Conservation (phyloP, 352 stramenopile genomes). For the Blastocystis sp. region DNA sequence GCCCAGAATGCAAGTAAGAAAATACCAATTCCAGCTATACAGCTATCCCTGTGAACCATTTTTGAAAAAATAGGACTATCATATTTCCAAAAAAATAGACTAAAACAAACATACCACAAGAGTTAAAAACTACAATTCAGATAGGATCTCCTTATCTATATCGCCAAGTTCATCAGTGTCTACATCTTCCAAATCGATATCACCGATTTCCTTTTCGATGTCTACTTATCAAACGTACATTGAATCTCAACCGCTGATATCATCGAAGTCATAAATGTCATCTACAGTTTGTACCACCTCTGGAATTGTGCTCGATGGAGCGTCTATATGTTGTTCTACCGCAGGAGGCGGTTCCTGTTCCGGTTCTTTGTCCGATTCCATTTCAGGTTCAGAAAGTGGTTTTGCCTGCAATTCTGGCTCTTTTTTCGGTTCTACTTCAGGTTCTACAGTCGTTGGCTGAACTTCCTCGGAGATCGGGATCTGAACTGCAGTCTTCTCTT, state of each 20-base stretch:
- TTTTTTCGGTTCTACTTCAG: no score
- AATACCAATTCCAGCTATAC: slow-evolving; percentile 24
- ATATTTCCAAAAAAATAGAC: neutral
- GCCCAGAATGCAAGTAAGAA: slow-evolving; percentile 4
- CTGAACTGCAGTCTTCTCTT: neutral
- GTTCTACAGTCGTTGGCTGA: no score
- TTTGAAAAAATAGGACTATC: neutral
- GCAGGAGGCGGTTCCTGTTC: no score
- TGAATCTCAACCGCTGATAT: neutral
- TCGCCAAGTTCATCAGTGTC: neutral
- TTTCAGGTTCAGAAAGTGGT: no score
- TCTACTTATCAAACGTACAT: neutral
- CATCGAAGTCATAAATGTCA: slow-evolving; percentile 51
- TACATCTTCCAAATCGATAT: slow-evolving; percentile 14
- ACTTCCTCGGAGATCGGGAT: neutral
- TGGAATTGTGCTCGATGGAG: neutral
- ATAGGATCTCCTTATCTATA: slow-evolving; percentile 32
- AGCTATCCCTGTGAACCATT: slow-evolving; percentile 10
- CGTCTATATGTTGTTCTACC: neutral
- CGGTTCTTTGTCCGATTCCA: no score
- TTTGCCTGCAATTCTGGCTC: no score
- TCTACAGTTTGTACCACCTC: slow-evolving; percentile 30
- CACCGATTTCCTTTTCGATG: slow-evolving; percentile 42
- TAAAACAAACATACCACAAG: neutral
- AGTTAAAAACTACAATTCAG: neutral